Conservation (phyloP, 148 eudicot species). For the Rhododendron griersonianum region DNA sequence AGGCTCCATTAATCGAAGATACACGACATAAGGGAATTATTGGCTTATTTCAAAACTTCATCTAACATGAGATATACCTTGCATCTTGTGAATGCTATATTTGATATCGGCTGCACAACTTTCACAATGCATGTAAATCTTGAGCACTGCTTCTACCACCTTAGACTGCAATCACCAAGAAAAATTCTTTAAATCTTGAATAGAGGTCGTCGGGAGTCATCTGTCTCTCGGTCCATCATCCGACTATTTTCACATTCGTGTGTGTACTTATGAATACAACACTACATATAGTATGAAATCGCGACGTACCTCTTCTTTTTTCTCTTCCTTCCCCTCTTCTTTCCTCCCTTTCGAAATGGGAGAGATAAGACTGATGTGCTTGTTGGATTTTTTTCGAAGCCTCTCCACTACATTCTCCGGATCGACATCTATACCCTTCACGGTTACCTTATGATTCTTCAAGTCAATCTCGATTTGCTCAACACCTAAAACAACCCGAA, state of each 20-base stretch:
- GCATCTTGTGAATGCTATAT: slow-evolving; percentile 39
- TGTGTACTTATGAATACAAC: background rate
- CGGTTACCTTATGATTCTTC: slow-evolving; percentile 37
- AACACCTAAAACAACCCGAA: slow-evolving; percentile 33
- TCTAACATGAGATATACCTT: slow-evolving; percentile 29
- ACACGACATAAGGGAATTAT: background rate
- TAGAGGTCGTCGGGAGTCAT: background rate
- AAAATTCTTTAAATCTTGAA: background rate
- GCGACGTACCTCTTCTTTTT: slow-evolving; percentile 30
- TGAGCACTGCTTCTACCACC: slow-evolving; percentile 39
- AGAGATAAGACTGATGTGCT: slow-evolving; percentile 40
- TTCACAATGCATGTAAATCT: slow-evolving; percentile 54
- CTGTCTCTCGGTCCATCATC: background rate
- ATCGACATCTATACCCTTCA: slow-evolving; percentile 52
- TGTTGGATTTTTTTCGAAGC: slow-evolving; percentile 41
- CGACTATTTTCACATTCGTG: background rate
- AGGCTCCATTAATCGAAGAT: too few species aligned
- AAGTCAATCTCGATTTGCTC: slow-evolving; percentile 37
- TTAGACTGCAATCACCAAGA: slow-evolving; percentile 28
- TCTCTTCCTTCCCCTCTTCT: slow-evolving; percentile 20
- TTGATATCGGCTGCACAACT: slow-evolving; percentile 49
- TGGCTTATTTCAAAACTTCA: background rate
- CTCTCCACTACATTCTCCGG: slow-evolving; percentile 43
- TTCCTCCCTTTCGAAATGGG: slow-evolving; percentile 26
- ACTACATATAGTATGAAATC: too few species aligned